Conservation (phyloP, 192 early-diverging fungal species). For the Podila verticillata region DNA sequence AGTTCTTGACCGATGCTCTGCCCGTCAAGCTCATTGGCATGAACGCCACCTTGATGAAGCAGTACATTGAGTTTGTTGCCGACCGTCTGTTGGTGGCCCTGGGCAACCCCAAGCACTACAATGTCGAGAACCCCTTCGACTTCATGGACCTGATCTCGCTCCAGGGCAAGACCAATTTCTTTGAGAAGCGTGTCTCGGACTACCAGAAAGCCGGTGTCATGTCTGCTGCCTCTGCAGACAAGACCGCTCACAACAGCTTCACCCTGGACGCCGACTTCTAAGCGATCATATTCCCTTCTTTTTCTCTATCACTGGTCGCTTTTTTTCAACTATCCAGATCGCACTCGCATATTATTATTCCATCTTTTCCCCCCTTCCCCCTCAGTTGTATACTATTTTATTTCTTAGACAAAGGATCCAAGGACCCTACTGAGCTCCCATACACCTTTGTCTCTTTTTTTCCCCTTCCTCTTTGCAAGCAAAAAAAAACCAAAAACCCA, state of each 20-base stretch:
- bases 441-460: background rate
- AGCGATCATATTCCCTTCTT: background rate
- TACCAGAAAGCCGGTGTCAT: conserved; percentile 95
- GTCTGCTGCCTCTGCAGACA: conserved; percentile 61
- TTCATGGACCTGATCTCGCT: conserved; percentile 99
- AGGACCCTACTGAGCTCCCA: background rate
- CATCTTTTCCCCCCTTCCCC: background rate
- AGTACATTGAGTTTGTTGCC: conserved; percentile 99
- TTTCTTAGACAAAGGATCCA: background rate
- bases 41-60: conserved; percentile 93
- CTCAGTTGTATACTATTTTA: background rate
- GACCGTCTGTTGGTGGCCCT: conserved; percentile 93
- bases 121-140: conserved; percentile 93
- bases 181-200: conserved; percentile 96
- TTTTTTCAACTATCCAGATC: conserved; percentile 4
- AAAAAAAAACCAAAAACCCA: background rate
- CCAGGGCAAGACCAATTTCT: conserved; percentile 99
- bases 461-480: background rate
- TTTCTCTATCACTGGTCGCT: background rate
- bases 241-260: conserved; percentile 72
- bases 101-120: conserved; percentile 87
- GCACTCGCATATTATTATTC: conserved; percentile 10
- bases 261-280: conserved; percentile 87
- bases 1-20: conserved; percentile 93
- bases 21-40: conserved; percentile 96